A percentile compares a stretch with the other conserved stretches of the same genome.
Conservation (phyloP, 306 rosid genomes). For the Cicer yamashitae region DNA sequence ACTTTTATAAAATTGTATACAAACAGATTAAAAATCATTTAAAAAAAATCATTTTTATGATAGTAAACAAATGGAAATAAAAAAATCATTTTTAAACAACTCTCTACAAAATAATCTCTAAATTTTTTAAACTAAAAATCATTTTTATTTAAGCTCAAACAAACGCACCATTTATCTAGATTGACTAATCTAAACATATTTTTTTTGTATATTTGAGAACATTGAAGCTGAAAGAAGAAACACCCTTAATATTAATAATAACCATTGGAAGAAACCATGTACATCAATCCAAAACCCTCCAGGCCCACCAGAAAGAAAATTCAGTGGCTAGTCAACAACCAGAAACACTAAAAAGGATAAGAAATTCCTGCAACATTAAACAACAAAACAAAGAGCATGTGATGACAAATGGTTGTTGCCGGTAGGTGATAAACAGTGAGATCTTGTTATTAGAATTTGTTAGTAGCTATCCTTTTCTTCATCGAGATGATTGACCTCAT, state of each 20-base stretch:
- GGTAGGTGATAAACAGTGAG: slow-evolving; percentile 10
- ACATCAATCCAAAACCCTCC: not conserved
- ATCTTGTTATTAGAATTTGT: not conserved
- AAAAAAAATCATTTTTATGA: too few relatives aligned
- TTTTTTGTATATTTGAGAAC: too few relatives aligned
- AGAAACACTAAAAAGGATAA: slow-evolving; percentile 1
- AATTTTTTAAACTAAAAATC: too few relatives aligned
- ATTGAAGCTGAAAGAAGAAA: too few relatives aligned
- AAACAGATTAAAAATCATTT: too few relatives aligned
- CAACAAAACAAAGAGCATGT: slow-evolving; percentile 18
- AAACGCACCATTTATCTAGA: too few relatives aligned
- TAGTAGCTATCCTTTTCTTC: not conserved
- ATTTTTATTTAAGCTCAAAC: too few relatives aligned
- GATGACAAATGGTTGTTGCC: slow-evolving; percentile 4
- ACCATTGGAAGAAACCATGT: not conserved
- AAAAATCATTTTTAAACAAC: too few relatives aligned
- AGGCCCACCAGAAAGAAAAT: not conserved
- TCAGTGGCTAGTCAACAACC: not conserved
- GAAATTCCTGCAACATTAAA: not conserved
- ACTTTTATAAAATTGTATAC: too few relatives aligned
- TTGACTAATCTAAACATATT: too few relatives aligned
- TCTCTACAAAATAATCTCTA: too few relatives aligned
- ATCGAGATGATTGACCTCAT: not conserved
- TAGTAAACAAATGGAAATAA: too few relatives aligned
- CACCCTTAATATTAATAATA: not conserved